Conservation (phyloP, 2,329 filamentous ascomycete genomes). For the Botrytis byssoidea region DNA sequence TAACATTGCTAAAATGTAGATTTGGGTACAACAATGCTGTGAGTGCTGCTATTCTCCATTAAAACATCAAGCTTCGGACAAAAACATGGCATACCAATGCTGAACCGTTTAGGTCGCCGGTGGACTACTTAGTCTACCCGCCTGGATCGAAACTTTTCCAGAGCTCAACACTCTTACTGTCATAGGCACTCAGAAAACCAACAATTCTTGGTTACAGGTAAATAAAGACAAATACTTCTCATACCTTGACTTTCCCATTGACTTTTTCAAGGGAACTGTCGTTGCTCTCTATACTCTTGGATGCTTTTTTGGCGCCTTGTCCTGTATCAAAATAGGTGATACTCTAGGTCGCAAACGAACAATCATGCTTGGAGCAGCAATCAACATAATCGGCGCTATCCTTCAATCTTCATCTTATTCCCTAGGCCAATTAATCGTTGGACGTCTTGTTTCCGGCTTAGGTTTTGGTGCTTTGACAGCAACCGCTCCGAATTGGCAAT, state of each 20-base stretch:
- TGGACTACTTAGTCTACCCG: constrained; percentile 44
- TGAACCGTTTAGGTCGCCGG: constrained; percentile 44
- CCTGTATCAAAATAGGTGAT: constrained; percentile 44
- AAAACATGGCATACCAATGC: neutral
- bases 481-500: constrained; percentile 58
- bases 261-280: constrained; percentile 17
- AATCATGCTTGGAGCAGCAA: constrained; percentile 55
- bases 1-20: constrained; percentile 28
- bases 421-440: constrained; percentile 54
- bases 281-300: constrained; percentile 43
- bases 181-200: constrained; percentile 2
- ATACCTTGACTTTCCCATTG: neutral
- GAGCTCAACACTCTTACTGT: constrained; percentile 20
- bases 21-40: constrained; percentile 48
- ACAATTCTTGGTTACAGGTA: constrained; percentile 13
- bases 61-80: neutral
- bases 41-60: neutral
- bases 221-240: neutral
- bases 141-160: constrained; percentile 20
- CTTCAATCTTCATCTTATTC: constrained; percentile 44
- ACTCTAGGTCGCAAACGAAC: constrained; percentile 55
- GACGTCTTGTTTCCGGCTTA: constrained; percentile 49
- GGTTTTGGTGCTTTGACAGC: constrained; percentile 52
- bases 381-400: constrained; percentile 57
- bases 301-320: constrained; percentile 48